Percentiles rank a stretch among this genome's conserved stretches.
Conservation (phyloP, 495 filamentous ascomycete species). For the Elaphomyces granulatus region DNA sequence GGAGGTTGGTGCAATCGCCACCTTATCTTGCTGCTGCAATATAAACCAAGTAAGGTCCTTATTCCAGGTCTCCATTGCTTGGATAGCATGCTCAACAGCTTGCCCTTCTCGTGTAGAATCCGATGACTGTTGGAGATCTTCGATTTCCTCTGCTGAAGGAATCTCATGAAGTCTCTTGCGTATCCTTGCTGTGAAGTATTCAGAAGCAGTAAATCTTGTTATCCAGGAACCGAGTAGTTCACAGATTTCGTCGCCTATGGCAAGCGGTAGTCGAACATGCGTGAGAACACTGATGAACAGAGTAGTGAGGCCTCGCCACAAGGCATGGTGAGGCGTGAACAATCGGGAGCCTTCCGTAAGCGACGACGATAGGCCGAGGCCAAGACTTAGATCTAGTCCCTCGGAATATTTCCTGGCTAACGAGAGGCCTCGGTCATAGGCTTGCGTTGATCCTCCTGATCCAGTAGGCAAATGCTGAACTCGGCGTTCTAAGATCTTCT, state of each 20-base stretch:
- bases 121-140: slow-evolving; percentile 4
- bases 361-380: slow-evolving; percentile 12
- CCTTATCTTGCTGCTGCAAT: slow-evolving; percentile 20
- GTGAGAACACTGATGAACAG: slow-evolving; percentile 28
- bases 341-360: slow-evolving; percentile 13
- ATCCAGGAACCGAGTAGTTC: slow-evolving; percentile 28
- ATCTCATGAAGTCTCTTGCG: slow-evolving; percentile 4
- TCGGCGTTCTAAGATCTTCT: slow-evolving; percentile 20
- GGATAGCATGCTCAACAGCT: slow-evolving; percentile 20
- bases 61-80: slow-evolving; percentile 33
- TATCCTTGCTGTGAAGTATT: slow-evolving; percentile 14
- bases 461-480: slow-evolving; percentile 5
- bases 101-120: slow-evolving; percentile 11
- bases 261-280: slow-evolving; percentile 25
- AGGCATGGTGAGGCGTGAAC: slow-evolving; percentile 27
- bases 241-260: slow-evolving; percentile 26
- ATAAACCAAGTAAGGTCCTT: slow-evolving; percentile 34
- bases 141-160: neutral
- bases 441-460: neutral
- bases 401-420: neutral
- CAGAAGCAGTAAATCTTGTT: slow-evolving; percentile 21
- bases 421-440: slow-evolving; percentile 1
- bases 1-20: no score
- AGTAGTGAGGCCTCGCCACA: slow-evolving; percentile 24
- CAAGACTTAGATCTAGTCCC: neutral